These are phyloP conservation scores for Wickerhamomyces bovis DNA, from an alignment of 805 yeast genomes.

Conservation along the genomic window DNA sequence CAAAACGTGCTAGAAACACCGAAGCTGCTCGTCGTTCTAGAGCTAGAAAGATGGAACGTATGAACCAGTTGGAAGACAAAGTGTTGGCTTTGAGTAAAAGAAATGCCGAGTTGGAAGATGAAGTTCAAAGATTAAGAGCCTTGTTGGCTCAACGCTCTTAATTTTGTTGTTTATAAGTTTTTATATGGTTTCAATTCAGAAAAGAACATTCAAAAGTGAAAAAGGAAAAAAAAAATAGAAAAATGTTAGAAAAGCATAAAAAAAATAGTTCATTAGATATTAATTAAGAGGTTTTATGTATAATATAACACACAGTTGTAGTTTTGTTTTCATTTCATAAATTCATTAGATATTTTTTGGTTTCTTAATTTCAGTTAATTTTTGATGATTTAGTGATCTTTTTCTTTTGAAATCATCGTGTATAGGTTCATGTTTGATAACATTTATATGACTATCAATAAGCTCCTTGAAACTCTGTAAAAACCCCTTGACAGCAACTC, in stretches of 20 bases:
- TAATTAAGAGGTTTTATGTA: background rate
- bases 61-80: slow-evolving; percentile 72
- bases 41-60: slow-evolving; percentile 86
- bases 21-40: slow-evolving; percentile 96
- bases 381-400: background rate
- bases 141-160: slow-evolving; percentile 30
- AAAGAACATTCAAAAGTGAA: background rate
- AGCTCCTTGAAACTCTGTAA: background rate
- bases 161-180: background rate
- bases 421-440: background rate
- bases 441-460: background rate
- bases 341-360: too few species aligned
- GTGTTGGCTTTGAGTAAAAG: slow-evolving; percentile 58
- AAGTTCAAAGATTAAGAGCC: slow-evolving; percentile 54
- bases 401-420: background rate
- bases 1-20: slow-evolving; percentile 91
- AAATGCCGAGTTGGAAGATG: slow-evolving; percentile 56
- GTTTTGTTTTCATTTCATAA: too few species aligned
- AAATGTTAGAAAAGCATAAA: background rate
- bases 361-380: background rate
- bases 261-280: background rate
- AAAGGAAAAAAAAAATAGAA: background rate
- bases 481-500: background rate
- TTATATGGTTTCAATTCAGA: background rate
- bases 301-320: background rate